Evolutionary conservation across 306 rosid species (phyloP).

Genomic region (Oemleria cerasiformis): DNA sequence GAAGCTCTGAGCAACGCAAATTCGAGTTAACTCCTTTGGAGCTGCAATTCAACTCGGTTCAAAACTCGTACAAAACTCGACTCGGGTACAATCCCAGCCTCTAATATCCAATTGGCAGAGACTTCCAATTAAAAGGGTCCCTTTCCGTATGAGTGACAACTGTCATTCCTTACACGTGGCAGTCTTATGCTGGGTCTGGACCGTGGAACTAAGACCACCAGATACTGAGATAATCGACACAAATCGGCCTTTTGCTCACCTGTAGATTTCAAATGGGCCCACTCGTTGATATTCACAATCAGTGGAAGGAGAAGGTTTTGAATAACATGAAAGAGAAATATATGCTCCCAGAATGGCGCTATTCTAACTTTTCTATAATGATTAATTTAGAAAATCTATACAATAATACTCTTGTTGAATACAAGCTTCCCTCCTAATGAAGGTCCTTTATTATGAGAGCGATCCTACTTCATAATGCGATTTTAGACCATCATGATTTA

Average conservation of each 20-base stretch:
- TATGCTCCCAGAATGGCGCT: too few relatives aligned
- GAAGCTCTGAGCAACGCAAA: not conserved
- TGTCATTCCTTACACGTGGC: slow-evolving; percentile 19
- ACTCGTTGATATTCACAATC: not conserved
- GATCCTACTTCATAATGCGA: too few relatives aligned
- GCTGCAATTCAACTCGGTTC: not conserved
- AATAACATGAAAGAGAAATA: too few relatives aligned
- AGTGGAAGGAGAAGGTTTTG: not conserved
- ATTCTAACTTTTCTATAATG: too few relatives aligned
- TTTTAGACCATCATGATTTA: not conserved
- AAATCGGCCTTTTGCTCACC: not conserved
- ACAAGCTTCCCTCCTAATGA: too few relatives aligned
- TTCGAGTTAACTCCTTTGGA: not conserved
- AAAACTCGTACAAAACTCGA: not conserved
- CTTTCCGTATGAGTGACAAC: slow-evolving; percentile 1
- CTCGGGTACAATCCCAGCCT: not conserved
- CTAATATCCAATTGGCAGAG: not conserved
- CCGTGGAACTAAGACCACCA: not conserved
- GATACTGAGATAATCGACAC: not conserved
- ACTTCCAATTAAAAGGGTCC: not conserved
- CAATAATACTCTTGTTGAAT: too few relatives aligned
- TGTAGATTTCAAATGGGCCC: slow-evolving; percentile 4
- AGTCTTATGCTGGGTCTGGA: slow-evolving; percentile 12
- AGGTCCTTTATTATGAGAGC: too few relatives aligned
- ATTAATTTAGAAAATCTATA: too few relatives aligned